Base-by-base conservation (phyloP, 371 early-diverging fungal species). In the Lichtheimia ornata region DNA sequence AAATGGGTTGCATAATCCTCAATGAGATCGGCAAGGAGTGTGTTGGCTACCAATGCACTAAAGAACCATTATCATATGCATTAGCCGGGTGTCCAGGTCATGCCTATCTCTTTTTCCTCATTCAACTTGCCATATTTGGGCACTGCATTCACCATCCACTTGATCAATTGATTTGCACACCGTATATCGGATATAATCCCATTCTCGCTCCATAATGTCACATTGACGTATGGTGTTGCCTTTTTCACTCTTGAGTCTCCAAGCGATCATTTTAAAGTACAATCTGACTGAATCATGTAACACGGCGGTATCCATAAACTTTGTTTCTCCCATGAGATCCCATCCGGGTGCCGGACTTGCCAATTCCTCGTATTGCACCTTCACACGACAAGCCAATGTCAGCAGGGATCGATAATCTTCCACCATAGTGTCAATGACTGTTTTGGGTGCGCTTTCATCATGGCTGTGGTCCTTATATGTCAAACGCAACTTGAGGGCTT, bases 201-300 rank as follows among this genome's bases (percentile, higher is more conserved):
- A 94, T 66, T 94, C 93, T 56, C 77, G 82, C 64, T 93, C 92
- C 68, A 95, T 77, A 6, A 90, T 77, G 67, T 91, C 94, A 24
- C 90, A 87, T 64, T 91, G 90, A 59, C 88, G 82, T 45, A 86
- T 73, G 45, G 84, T 85, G 44, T 86, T 85, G 42, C 83, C 79
- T 57, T 73, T 79, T 59, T 80, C 81, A 47, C 66, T 66, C 28
- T 67, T 70, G 25, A 89, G 70, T 64, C 89, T 90, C 86, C 87
- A 91, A 6, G 83, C 84, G 11, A 94, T 74, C 50, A 94, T 76
- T 47, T 83, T 83, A 61, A 93, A 92, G 59, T 94, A 95, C 49
- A 84, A 91, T 18, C 85, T 79, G 12, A 95, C 72, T 1, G 88
- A 84, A 42, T 84, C 75, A 64, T 88, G 85, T 44, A 93, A 76